Conservation (phyloP, 169 alveolate genomes). For the Cryptosporidium sp. region DNA sequence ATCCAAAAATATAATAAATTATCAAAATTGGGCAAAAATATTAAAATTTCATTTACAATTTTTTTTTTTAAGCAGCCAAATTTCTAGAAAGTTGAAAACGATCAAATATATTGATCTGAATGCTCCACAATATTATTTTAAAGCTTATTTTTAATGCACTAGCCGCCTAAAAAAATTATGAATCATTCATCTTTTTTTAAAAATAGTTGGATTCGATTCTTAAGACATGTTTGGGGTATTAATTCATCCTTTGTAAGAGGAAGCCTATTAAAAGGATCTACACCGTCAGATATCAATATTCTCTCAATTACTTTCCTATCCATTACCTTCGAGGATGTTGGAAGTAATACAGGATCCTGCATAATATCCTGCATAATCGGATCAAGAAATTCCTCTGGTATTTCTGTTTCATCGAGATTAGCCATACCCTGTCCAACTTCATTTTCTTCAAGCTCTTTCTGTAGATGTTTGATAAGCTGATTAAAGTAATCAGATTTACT, state of each 20-base stretch:
- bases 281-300: constrained; percentile 91
- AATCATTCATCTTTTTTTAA: constrained; percentile 66
- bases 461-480: constrained; percentile 72
- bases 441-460: constrained; percentile 64
- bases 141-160: not conserved
- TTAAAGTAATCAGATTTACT: constrained; percentile 68
- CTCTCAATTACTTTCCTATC: constrained; percentile 92
- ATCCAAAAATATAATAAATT: not conserved
- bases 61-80: not conserved
- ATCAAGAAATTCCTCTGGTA: constrained; percentile 92
- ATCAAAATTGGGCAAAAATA: not conserved
- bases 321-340: constrained; percentile 89
- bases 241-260: constrained; percentile 89
- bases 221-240: constrained; percentile 89
- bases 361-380: constrained; percentile 91
- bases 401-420: constrained; percentile 81
- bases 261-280: constrained; percentile 92
- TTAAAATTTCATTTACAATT: too few species aligned
- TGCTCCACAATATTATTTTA: too few species aligned
- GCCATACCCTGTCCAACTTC: constrained; percentile 51
- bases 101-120: not conserved
- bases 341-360: constrained; percentile 93
- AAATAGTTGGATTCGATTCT: constrained; percentile 83
- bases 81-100: not conserved
- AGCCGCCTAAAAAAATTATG: not conserved